phyloP scores from a whole-genome alignment of 2,329 filamentous ascomycete genomes.

The Microsporum audouinii region DNA sequence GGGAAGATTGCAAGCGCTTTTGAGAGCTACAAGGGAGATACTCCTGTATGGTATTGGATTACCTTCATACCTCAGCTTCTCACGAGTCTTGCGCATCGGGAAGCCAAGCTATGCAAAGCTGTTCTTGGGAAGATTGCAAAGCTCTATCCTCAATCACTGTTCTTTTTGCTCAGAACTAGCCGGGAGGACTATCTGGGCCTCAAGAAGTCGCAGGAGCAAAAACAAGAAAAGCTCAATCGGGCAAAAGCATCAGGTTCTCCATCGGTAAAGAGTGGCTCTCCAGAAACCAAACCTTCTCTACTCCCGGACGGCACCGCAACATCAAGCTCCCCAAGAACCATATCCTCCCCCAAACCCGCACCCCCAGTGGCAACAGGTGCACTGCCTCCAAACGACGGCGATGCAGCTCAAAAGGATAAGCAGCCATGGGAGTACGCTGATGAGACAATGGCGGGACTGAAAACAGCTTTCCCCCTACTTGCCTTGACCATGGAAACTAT shows the following conservation, averaged over 20 bases:
- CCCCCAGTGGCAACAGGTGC: background rate
- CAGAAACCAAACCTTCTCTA: constrained; percentile 17
- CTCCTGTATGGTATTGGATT: constrained; percentile 98
- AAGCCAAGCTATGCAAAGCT: constrained; percentile 72
- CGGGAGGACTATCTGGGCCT: constrained; percentile 87
- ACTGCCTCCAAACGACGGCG: constrained; percentile 14
- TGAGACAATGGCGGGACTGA: constrained; percentile 87
- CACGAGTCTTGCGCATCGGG: constrained; percentile 79
- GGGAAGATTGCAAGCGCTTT: constrained; percentile 76
- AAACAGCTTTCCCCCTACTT: constrained; percentile 91
- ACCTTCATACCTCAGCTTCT: constrained; percentile 96
- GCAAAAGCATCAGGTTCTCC: constrained; percentile 47
- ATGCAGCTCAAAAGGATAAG: constrained; percentile 33
- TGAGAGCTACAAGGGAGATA: constrained; percentile 93
- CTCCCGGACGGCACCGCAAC: constrained; percentile 33
- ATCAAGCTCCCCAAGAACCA: constrained; percentile 16
- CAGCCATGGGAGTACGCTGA: constrained; percentile 92
- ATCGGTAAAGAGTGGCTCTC: constrained; percentile 23
- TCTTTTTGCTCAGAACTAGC: constrained; percentile 88
- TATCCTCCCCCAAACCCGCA: background rate
- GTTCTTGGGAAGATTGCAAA: constrained; percentile 92
- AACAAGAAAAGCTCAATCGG: constrained; percentile 47
- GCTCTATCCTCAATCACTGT: constrained; percentile 86
- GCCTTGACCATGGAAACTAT: constrained; percentile 98
- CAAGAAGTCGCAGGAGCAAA: constrained; percentile 69